Conservation (phyloP, 768 basidiomycete genomes). For the Leccinum uliginosum region DNA sequence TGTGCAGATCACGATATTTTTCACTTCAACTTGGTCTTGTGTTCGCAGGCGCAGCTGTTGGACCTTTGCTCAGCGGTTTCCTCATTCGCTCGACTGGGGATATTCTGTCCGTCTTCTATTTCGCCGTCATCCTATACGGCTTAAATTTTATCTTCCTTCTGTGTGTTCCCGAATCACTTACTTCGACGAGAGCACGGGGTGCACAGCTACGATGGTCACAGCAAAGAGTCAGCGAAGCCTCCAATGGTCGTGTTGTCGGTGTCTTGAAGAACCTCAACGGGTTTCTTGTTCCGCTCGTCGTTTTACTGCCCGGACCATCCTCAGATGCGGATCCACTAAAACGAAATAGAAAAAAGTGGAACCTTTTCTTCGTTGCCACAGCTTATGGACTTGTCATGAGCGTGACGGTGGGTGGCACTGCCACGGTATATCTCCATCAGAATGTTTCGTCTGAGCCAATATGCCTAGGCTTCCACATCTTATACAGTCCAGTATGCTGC, state of each 20-base stretch:
- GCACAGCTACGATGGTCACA: conserved; percentile 14
- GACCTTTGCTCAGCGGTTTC: conserved; percentile 68
- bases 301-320: conserved; percentile 49
- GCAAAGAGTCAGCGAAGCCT: conserved; percentile 7
- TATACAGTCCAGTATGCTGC: conserved; percentile 66
- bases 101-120: conserved; percentile 67
- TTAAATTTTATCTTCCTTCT: conserved; percentile 47
- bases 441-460: neutral
- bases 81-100: conserved; percentile 54
- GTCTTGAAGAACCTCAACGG: conserved; percentile 43
- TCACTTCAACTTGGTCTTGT: conserved; percentile 63
- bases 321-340: conserved; percentile 37
- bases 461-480: conserved; percentile 53
- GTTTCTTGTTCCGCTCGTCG: conserved; percentile 68
- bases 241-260: neutral
- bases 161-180: conserved; percentile 76
- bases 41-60: conserved; percentile 72
- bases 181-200: conserved; percentile 39
- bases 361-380: conserved; percentile 50
- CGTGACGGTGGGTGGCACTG: conserved; percentile 40
- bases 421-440: neutral
- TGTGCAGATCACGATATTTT: conserved; percentile 55
- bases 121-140: conserved; percentile 47
- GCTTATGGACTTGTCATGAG: conserved; percentile 45
- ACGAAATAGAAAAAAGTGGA: conserved; percentile 54